Evolutionary conservation across 345 rosid species (phyloP), one percentile per base, ranked within the genome.

Genomic region (Hibiscus tridactylites): DNA sequence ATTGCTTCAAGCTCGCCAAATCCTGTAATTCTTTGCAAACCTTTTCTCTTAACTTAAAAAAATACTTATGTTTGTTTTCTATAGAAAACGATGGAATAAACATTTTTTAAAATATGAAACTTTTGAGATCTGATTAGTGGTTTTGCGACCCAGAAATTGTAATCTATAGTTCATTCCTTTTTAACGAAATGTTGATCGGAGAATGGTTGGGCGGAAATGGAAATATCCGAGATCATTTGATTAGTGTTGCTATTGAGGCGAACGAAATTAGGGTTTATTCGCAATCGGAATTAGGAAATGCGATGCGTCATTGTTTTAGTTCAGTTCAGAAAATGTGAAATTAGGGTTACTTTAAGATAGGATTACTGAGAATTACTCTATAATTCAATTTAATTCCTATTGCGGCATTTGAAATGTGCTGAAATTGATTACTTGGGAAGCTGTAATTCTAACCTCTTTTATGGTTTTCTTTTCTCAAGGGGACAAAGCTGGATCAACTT

Each of bases 1-100:
- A 89, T 74, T 87, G 69, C 65, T 87, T 74, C 87, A 89, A 87
- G 82, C 94, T 87, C 54, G 85, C 90, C 71, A 89, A 89, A 84
- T 81, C 90, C 6, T 87, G 91, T 89, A 85, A 63, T 37, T n/a
- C 49, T 63, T 37, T 1, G 26, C 15, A 35, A 37, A 35, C 5
- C 15, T 17, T 63, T 37, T 39, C 1, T 21, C 24, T 72, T 6
- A 12, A 21, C 16, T 15, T 2, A 0, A 29, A 3, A 28, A 31
- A 3, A 0, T 13, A 31, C 17, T 54, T 17, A 15, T 50, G 21
- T 53, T 68, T 49, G 37, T 16, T 70, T 66, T 66, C 17, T 26
- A 6, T n/a, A 65, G 49, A 46, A 53, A 77, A 49, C 21, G 49
- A 13, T 5, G 24, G 50, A 9, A 37, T 50, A 59, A 6, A 42